These are phyloP conservation scores for Podila horticola DNA, from an alignment of 192 early-diverging fungal genomes.

Conservation along the genomic window DNA sequence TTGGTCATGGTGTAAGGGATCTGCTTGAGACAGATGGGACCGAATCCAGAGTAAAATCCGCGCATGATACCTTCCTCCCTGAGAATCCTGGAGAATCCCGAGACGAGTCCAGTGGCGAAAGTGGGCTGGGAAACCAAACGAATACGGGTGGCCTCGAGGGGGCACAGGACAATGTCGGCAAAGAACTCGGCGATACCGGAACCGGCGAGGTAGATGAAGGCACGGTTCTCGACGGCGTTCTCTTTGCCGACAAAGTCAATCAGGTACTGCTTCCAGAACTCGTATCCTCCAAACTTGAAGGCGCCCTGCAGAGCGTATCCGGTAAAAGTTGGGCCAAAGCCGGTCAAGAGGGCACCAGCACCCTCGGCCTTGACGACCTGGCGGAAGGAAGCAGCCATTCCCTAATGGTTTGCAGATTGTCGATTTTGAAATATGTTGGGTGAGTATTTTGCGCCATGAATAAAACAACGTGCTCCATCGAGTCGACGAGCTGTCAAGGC, in stretches of 20 bases:
- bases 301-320: slow-evolving; percentile 76
- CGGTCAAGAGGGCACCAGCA: slow-evolving; percentile 69
- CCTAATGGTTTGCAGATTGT: slow-evolving; percentile 18
- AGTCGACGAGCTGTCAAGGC: too few relatives aligned
- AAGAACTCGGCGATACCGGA: slow-evolving; percentile 79
- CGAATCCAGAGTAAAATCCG: slow-evolving; percentile 84
- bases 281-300: slow-evolving; percentile 76
- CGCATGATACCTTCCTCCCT: slow-evolving; percentile 71
- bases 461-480: too few relatives aligned
- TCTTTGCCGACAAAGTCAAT: slow-evolving; percentile 65
- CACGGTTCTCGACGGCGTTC: slow-evolving; percentile 66
- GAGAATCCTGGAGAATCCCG: slow-evolving; percentile 68
- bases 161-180: slow-evolving; percentile 80
- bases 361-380: slow-evolving; percentile 62
- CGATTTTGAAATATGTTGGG: neutral
- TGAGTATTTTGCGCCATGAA: neutral
- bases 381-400: slow-evolving; percentile 62
- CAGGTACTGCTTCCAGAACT: slow-evolving; percentile 72
- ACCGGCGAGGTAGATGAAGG: slow-evolving; percentile 71
- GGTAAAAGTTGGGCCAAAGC: slow-evolving; percentile 70
- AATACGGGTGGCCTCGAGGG: slow-evolving; percentile 80
- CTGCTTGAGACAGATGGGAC: slow-evolving; percentile 79
- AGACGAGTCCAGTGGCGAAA: slow-evolving; percentile 69
- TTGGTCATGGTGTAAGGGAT: slow-evolving; percentile 87
- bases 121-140: slow-evolving; percentile 76